These are phyloP conservation scores for Bondarzewia mesenterica DNA, from an alignment of 1,284 basidiomycete genomes.

Conservation along the genomic window DNA sequence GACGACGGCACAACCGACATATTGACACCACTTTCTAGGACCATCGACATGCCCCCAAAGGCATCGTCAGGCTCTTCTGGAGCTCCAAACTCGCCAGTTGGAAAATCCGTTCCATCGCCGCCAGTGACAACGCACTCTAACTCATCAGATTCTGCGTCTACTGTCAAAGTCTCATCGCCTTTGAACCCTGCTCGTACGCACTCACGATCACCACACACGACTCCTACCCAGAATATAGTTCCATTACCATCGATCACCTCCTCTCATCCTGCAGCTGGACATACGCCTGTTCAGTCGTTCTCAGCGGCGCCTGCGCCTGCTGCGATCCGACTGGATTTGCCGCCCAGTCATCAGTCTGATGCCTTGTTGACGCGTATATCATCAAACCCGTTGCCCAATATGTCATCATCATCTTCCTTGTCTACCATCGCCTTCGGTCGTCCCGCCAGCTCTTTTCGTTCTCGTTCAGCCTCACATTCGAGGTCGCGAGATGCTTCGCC, in stretches of 20 bases:
- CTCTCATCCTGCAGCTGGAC: background rate
- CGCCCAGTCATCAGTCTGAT: background rate
- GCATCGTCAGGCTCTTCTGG: background rate
- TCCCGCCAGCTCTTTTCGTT: conserved; percentile 5
- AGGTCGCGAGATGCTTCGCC: conserved; percentile 5
- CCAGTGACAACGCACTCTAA: conserved; percentile 1
- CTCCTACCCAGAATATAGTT: background rate
- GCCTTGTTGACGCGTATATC: conserved; percentile 15
- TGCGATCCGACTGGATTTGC: background rate
- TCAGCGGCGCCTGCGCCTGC: background rate
- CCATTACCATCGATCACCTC: background rate
- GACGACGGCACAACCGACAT: no score
- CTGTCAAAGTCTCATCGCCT: conserved; percentile 5
- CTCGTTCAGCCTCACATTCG: conserved; percentile 9
- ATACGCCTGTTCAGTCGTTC: background rate
- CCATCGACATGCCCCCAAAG: background rate
- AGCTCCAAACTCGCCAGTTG: conserved; percentile 2
- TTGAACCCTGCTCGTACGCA: conserved; percentile 2
- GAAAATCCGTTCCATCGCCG: conserved; percentile 2
- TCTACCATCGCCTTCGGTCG: conserved; percentile 3
- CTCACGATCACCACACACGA: conserved; percentile 2
- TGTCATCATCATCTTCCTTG: conserved; percentile 2
- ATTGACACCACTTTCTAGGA: background rate
- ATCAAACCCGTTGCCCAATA: conserved; percentile 17
- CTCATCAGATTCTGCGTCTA: conserved; percentile 4